A percentile compares a stretch with the other conserved stretches of the same genome.
These are phyloP conservation scores for Hericium coralloides DNA, from an alignment of 768 basidiomycete species.

Conservation along the genomic window DNA sequence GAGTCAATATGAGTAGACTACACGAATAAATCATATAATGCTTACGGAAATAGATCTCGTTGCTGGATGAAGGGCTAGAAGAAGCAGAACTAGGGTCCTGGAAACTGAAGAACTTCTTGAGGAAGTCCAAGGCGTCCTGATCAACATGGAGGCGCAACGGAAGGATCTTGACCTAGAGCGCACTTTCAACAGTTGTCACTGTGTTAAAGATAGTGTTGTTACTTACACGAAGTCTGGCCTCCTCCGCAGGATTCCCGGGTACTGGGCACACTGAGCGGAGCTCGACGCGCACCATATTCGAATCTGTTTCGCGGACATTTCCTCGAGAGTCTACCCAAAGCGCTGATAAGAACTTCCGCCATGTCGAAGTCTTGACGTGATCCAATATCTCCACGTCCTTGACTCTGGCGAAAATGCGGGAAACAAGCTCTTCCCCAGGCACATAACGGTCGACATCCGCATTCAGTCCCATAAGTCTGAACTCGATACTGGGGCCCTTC, in stretches of 20 bases:
- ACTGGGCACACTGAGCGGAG: conserved; percentile 68
- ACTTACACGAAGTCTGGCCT: conserved; percentile 70
- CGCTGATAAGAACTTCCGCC: conserved; percentile 93
- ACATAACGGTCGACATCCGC: conserved; percentile 62
- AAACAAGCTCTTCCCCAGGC: conserved; percentile 46
- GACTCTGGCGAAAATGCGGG: conserved; percentile 58
- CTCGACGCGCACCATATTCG: conserved; percentile 89
- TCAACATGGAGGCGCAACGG: conserved; percentile 92
- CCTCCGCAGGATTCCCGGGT: conserved; percentile 56
- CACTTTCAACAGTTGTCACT: neutral
- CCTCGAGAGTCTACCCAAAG: conserved; percentile 80
- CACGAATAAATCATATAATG: conserved; percentile 1
- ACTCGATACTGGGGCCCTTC: conserved; percentile 75
- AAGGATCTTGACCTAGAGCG: conserved; percentile 70
- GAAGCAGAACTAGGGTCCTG: conserved; percentile 44
- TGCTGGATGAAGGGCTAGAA: conserved; percentile 17
- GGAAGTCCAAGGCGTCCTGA: conserved; percentile 96
- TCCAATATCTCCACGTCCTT: conserved; percentile 84
- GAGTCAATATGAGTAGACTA: neutral
- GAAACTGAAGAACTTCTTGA: conserved; percentile 95
- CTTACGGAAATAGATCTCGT: conserved; percentile 71
- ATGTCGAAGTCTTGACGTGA: conserved; percentile 96
- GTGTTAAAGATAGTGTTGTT: neutral
- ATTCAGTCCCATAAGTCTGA: conserved; percentile 55
- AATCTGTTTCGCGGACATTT: conserved; percentile 83